These are phyloP conservation scores for Trichothecium sympodiale DNA, from an alignment of 2,329 filamentous ascomycete species.

Conservation along the genomic window DNA sequence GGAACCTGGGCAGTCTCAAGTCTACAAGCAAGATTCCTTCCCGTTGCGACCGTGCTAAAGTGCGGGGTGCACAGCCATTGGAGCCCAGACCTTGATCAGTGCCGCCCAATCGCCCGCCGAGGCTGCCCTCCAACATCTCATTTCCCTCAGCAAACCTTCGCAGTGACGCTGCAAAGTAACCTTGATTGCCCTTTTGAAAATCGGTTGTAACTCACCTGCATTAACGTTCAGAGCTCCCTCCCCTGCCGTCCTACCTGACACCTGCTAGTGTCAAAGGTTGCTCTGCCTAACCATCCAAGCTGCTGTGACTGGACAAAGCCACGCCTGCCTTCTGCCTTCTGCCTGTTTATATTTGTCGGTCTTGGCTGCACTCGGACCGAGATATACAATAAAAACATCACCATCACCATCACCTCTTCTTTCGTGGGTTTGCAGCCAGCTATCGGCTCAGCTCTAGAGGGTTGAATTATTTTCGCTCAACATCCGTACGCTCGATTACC, in stretches of 20 bases:
- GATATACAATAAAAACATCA: not conserved
- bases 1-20: not conserved
- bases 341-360: not conserved
- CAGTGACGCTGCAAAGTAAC: too few relatives aligned
- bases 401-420: not conserved
- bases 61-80: conserved; percentile 11
- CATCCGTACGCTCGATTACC: conserved; percentile 2
- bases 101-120: conserved; percentile 17
- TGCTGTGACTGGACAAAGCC: conserved; percentile 2
- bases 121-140: conserved; percentile 16
- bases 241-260: too few relatives aligned
- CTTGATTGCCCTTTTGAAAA: not conserved
- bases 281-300: conserved; percentile 1
- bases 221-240: too few relatives aligned
- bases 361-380: conserved; percentile 3
- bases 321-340: not conserved
- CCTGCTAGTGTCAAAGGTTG: not conserved
- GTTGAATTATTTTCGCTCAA: conserved; percentile 1
- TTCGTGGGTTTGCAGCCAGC: not conserved
- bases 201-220: not conserved
- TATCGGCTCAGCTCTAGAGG: too few relatives aligned
- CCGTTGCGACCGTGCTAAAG: conserved; percentile 1
- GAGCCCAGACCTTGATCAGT: conserved; percentile 5
- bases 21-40: conserved; percentile 1
- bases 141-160: too few relatives aligned